phyloP scores from a whole-genome alignment of 441 rosid species.

The Croton laevigatus region DNA sequence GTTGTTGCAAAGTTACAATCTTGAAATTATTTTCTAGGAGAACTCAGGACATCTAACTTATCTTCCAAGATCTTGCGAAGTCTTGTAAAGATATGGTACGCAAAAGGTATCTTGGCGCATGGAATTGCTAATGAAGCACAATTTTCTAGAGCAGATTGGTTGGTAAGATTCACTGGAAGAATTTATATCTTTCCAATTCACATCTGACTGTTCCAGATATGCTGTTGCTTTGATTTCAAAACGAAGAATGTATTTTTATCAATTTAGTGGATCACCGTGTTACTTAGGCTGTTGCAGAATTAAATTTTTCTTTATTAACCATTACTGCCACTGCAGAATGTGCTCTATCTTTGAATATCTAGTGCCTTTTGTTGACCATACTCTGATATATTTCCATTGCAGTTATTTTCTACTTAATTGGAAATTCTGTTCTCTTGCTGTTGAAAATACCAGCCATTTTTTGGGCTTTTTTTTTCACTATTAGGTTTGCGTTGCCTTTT shows the following conservation, averaged over 20 bases:
- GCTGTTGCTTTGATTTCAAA: not conserved
- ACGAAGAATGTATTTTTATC: not conserved
- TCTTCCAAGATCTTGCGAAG: not conserved
- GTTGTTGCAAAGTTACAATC: not conserved
- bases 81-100: not conserved
- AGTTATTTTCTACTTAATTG: slow-evolving; percentile 1
- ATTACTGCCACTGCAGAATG: not conserved
- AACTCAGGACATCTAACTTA: not conserved
- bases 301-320: not conserved
- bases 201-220: not conserved
- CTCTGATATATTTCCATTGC: not conserved
- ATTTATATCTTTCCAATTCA: not conserved
- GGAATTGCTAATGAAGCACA: not conserved
- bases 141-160: not conserved
- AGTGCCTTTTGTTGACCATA: not conserved
- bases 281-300: not conserved
- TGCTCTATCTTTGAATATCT: not conserved
- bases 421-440: not conserved
- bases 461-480: slow-evolving; percentile 6
- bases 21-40: not conserved
- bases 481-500: not conserved
- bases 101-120: not conserved
- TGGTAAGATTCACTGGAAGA: not conserved
- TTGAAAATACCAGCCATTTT: slow-evolving; percentile 16
- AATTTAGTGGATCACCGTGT: not conserved